Evolutionary conservation across 805 yeast genomes (phyloP).

Genomic region (Saturnispora diversa): DNA sequence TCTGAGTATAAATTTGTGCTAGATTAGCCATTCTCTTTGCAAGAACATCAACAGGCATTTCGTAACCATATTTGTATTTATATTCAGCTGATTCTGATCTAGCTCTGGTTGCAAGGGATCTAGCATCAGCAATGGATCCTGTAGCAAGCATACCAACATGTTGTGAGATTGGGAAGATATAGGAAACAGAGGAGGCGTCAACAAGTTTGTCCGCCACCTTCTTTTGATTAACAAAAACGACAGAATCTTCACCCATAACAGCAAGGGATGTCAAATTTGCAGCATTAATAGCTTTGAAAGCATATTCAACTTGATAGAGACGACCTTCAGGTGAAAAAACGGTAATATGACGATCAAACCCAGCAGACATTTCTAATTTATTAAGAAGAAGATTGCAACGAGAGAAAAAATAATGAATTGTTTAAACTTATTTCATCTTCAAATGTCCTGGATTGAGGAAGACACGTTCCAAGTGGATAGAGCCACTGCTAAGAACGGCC

Average conservation of each 20-base stretch:
- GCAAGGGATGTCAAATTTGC: slow-evolving; percentile 87
- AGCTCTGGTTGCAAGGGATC: slow-evolving; percentile 84
- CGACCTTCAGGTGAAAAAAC: slow-evolving; percentile 98
- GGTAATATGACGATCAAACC: slow-evolving; percentile 97
- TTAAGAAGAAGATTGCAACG: not conserved
- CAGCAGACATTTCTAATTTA: slow-evolving; percentile 42
- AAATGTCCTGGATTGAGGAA: slow-evolving; percentile 23
- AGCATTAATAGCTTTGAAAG: slow-evolving; percentile 80
- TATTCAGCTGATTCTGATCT: slow-evolving; percentile 95
- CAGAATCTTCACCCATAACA: slow-evolving; percentile 75
- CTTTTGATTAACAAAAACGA: slow-evolving; percentile 88
- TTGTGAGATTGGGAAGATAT: slow-evolving; percentile 74
- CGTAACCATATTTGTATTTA: slow-evolving; percentile 89
- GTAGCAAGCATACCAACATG: slow-evolving; percentile 85
- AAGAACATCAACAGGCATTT: slow-evolving; percentile 89
- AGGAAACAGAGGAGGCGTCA: slow-evolving; percentile 80
- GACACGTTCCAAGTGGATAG: slow-evolving; percentile 18
- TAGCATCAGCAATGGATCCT: slow-evolving; percentile 94
- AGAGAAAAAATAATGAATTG: not conserved
- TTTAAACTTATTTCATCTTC: not conserved
- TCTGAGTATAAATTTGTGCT: slow-evolving; percentile 91
- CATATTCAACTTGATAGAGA: slow-evolving; percentile 94
- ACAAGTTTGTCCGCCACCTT: slow-evolving; percentile 92
- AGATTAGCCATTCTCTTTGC: slow-evolving; percentile 94
- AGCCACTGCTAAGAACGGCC: slow-evolving; percentile 30